Evolutionary conservation across 257 asterid genomes (phyloP).

Genomic region (Lantana camara): DNA sequence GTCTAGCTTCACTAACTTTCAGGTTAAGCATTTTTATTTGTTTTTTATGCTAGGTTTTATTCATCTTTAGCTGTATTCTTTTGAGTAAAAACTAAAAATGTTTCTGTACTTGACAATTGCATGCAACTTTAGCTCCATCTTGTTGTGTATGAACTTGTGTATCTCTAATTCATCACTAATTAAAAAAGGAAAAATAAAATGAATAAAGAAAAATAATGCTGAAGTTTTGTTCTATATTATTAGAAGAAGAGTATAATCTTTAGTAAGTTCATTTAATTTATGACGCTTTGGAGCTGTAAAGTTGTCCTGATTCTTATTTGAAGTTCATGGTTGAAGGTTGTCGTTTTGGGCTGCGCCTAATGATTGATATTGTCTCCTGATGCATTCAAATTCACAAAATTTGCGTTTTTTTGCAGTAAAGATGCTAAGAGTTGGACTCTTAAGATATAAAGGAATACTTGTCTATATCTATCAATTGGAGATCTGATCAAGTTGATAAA

Average conservation of each 20-base stretch:
- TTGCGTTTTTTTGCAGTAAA: background rate
- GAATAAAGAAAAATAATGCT: background rate
- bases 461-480: no score
- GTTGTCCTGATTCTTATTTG: background rate
- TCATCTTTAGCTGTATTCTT: constrained; percentile 3
- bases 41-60: background rate
- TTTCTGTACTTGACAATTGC: background rate
- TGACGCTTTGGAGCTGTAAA: background rate
- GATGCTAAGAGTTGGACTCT: background rate
- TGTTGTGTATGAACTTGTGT: background rate
- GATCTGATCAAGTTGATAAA: no score
- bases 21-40: background rate
- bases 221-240: background rate
- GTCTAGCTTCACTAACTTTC: background rate
- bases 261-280: background rate
- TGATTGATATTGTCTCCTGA: background rate
- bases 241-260: background rate
- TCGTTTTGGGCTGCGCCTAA: background rate
- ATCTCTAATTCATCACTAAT: background rate
- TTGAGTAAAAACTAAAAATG: background rate
- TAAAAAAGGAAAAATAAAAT: background rate
- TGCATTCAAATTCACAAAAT: background rate
- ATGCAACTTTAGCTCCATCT: background rate
- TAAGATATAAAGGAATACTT: background rate
- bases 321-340: background rate